Percentiles rank a stretch among this genome's conserved stretches.
phyloP scores from a whole-genome alignment of 1,284 basidiomycete species.

The Ganoderma meredithae region DNA sequence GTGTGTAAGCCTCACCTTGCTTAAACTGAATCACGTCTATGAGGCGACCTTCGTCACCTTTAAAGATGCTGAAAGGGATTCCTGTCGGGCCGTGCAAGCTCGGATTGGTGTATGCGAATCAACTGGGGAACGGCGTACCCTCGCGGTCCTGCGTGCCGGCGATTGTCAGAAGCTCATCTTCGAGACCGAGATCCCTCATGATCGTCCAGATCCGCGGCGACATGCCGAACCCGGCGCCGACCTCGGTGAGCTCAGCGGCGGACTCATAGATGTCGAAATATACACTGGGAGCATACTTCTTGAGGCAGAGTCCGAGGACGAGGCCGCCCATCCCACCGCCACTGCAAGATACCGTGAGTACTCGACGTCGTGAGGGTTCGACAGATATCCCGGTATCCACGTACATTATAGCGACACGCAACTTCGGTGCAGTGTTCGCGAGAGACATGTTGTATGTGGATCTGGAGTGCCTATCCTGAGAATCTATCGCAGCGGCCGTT shows the following conservation, averaged over 20 bases:
- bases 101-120: too few species aligned
- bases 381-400: not conserved
- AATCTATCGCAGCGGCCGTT: not conserved
- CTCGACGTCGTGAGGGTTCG: not conserved
- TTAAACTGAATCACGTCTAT: not conserved
- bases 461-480: not conserved
- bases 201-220: slow-evolving; percentile 37
- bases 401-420: slow-evolving; percentile 10
- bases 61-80: not conserved
- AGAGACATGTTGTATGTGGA: not conserved
- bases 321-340: slow-evolving; percentile 50
- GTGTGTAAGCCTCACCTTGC: not conserved
- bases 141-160: not conserved
- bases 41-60: not conserved
- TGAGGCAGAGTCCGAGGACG: slow-evolving; percentile 44
- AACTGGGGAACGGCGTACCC: not conserved
- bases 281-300: slow-evolving; percentile 43
- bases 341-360: slow-evolving; percentile 30
- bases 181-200: slow-evolving; percentile 35
- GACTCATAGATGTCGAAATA: slow-evolving; percentile 53
- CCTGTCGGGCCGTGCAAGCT: not conserved
- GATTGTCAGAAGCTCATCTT: slow-evolving; percentile 27
- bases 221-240: slow-evolving; percentile 50
- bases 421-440: not conserved
- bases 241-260: slow-evolving; percentile 44